Conservation (phyloP, 73 alveolate species). For the Halteria grandinella region DNA sequence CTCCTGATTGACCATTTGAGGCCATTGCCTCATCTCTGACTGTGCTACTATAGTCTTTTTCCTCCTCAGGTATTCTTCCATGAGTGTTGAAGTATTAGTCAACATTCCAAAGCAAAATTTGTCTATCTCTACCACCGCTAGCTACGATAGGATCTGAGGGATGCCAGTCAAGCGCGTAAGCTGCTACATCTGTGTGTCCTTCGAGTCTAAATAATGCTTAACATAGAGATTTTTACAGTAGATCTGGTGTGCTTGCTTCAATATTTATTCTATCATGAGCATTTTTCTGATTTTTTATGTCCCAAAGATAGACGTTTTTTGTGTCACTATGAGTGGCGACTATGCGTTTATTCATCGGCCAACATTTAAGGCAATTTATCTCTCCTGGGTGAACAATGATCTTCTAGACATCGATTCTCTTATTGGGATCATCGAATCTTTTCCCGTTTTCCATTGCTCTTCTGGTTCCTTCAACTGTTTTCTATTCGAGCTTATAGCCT, state of each 20-base stretch:
- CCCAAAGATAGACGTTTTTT: slow-evolving; percentile 66
- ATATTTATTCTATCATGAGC: slow-evolving; percentile 58
- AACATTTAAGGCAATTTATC: slow-evolving; percentile 55
- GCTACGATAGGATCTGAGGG: slow-evolving; percentile 58
- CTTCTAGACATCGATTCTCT: slow-evolving; percentile 56
- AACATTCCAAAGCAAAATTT: slow-evolving; percentile 50
- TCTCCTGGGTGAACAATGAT: slow-evolving; percentile 69
- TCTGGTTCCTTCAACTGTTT: slow-evolving; percentile 24
- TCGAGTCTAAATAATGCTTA: slow-evolving; percentile 3
- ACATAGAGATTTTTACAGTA: slow-evolving; percentile 1
- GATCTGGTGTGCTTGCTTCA: slow-evolving; percentile 64
- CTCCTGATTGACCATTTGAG: too few species aligned
- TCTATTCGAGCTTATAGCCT: slow-evolving; percentile 57
- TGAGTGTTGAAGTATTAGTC: slow-evolving; percentile 54
- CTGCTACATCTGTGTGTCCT: slow-evolving; percentile 70
- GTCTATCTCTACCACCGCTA: slow-evolving; percentile 67
- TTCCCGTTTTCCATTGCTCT: slow-evolving; percentile 33
- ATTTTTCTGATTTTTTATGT: slow-evolving; percentile 22
- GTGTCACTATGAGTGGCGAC: slow-evolving; percentile 62
- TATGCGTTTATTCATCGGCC: slow-evolving; percentile 55
- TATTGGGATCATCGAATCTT: slow-evolving; percentile 36
- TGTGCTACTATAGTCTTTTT: slow-evolving; percentile 43
- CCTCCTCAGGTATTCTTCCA: slow-evolving; percentile 45
- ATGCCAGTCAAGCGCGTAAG: slow-evolving; percentile 69
- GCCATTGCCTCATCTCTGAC: too few species aligned